Evolutionary conservation across 1,284 basidiomycete species (phyloP).

Genomic region (Mycosarcoma maydis): DNA sequence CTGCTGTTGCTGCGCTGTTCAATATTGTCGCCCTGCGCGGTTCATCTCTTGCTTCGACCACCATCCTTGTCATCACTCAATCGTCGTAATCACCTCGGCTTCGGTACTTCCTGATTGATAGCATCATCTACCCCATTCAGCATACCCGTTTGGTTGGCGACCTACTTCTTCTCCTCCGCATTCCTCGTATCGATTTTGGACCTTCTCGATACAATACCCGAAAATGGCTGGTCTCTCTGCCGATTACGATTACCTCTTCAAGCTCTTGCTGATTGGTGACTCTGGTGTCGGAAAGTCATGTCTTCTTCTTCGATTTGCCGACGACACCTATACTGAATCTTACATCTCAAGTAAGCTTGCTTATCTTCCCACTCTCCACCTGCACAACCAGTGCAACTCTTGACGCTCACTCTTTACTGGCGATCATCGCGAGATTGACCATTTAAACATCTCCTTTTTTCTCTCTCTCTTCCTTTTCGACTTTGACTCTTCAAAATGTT

Average conservation of each 20-base stretch:
- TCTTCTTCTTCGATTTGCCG: conserved; percentile 69
- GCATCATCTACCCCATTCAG: too few relatives aligned
- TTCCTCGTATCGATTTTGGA: background rate
- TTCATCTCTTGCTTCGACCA: background rate
- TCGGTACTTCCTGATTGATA: too few relatives aligned
- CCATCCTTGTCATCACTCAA: too few relatives aligned
- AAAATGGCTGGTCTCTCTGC: conserved; percentile 59
- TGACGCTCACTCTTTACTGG: too few relatives aligned
- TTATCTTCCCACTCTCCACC: background rate
- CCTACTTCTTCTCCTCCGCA: background rate
- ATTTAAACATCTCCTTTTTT: too few relatives aligned
- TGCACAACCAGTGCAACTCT: background rate
- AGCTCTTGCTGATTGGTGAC: conserved; percentile 72
- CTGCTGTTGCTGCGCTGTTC: background rate
- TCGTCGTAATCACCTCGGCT: too few relatives aligned
- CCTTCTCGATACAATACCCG: background rate
- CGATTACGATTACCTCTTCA: conserved; percentile 67
- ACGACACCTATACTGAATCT: conserved; percentile 70
- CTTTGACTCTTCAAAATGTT: too few relatives aligned
- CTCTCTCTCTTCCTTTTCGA: too few relatives aligned
- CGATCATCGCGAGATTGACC: too few relatives aligned
- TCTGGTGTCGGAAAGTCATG: conserved; percentile 92
- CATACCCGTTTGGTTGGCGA: too few relatives aligned
- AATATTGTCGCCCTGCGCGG: conserved; percentile 1
- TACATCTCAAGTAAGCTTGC: conserved; percentile 68